Evolutionary conservation across 202 grass and related monocot species (phyloP), one percentile per base, ranked within the genome.

Genomic region (Saccharum hybrid): DNA sequence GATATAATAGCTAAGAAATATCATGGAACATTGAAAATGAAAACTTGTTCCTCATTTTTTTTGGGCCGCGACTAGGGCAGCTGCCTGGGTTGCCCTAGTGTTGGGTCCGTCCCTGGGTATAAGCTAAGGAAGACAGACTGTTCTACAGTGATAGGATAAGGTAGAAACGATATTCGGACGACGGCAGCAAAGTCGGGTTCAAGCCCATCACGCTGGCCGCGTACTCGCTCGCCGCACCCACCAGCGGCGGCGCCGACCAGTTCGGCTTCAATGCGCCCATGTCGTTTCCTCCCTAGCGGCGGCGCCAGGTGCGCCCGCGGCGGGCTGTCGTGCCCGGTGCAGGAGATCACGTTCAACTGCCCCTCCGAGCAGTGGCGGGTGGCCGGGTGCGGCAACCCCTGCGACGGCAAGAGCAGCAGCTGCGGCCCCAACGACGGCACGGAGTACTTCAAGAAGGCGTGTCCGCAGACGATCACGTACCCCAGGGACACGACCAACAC

Each of bases 181-280:
- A 26, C 26, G 26, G 26, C 26, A 26, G 26, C 26, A 26, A 26
- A 26, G 26, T 26, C 26, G 26, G 87, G 1, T 11, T 23, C 4
- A 3, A 52, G 69, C 87, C 87, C 49, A 31, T 41, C 82, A 85
- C 87, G 23, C 65, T 85, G 10, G 87, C 87, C 28, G 82, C 77
- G 82, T 85, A 70, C 82, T n/a, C 77, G 48, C 76, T 89, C 15
- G 83, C 34, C 34, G 72, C 59, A 8, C 3, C 81, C n/a, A 79
- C 66, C 67, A 5, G 0, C 57, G 65, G 69, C 41, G n/a, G 4
- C 45, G 0, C 1, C 18, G 79, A 87, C 72, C n/a, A 26, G 38
- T 77, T 82, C 73, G 84, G 88, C 43, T 91, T 91, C 85, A 91
- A 91, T 81, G 82, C 81, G 45, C 89, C 89, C 42, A 77, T 91